Evolutionary conservation across 306 rosid species (phyloP), one percentile per base, ranked within the genome.

Genomic region (Gillenia trifoliata): DNA sequence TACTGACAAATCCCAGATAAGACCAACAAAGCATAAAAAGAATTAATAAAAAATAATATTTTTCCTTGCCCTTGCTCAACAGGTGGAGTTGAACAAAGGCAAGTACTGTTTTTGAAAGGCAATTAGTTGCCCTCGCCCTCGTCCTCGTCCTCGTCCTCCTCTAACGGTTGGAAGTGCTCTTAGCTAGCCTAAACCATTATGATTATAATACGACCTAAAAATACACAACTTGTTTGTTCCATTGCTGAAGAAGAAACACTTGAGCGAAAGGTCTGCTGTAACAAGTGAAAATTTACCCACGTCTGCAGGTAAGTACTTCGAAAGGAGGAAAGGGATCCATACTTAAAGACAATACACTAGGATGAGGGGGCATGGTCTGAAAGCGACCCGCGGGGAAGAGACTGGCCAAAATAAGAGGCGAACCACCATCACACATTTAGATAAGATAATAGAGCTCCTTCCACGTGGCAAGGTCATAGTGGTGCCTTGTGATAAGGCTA

Each of bases 341-440:
- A 57, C 13, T 23, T 25, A 57, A 57, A 9, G 31, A 25, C 31
- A 25, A 25, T 0, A 23, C 1, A 11, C 63, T 25, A 25, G 63
- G 29, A 57, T 57, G 63, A 25, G 63, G n/a, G 26, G 17, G 17
- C 16, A 64, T 33, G 68, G 45, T 9, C 16, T 30, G 66, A 29
- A 66, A 66, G 1, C 4, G 30, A n/a, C 33, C 33, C 3, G 31
- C 36, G 2, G 17, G 38, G 20, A n/a, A 54, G 31, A 16, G 33
- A 70, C 9, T 22, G 34, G 15, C 40, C 49, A 31, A n/a, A 55
- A 2, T 0, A 8, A 4, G 5, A 5, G 40, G 5, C 31, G 22
- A 54, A 70, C 47, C 64, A 54, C 5, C 31, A 33, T 70, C 74
- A 70, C 64, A 6, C 64, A 54, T 70, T 70, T 70, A 54, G 75